These are phyloP conservation scores for Persicaria tinctoria DNA, from an alignment of 148 eudicot species.

Conservation along the genomic window DNA sequence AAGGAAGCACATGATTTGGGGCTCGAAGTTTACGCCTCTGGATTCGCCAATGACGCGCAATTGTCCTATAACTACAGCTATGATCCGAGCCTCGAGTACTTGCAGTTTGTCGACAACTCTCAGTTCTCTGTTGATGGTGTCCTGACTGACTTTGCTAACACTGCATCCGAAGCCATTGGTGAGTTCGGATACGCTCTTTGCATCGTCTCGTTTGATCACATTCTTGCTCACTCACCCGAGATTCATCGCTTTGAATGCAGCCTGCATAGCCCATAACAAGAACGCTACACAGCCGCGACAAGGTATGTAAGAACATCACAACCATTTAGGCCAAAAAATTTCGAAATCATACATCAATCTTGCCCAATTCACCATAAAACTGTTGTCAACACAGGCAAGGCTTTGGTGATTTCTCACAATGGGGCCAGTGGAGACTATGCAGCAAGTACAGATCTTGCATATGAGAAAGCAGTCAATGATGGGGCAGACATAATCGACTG, in stretches of 20 bases:
- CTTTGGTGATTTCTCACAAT: conserved; percentile 59
- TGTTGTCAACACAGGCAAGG: not conserved
- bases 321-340: not conserved
- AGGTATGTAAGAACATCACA: not conserved
- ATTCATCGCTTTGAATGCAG: conserved; percentile 24
- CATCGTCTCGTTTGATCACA: not conserved
- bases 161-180: conserved; percentile 85
- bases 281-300: conserved; percentile 30
- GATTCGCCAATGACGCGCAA: conserved; percentile 62
- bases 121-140: conserved; percentile 82
- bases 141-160: conserved; percentile 71
- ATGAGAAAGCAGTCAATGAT: conserved; percentile 71
- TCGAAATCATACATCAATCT: too few species aligned
- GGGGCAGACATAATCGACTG: conserved; percentile 94
- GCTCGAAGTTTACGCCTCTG: conserved; percentile 61
- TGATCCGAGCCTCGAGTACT: conserved; percentile 69
- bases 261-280: conserved; percentile 67
- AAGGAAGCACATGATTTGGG: conserved; percentile 72
- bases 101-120: conserved; percentile 63
- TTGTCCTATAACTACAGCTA: conserved; percentile 78
- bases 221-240: not conserved
- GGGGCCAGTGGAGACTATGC: conserved; percentile 88
- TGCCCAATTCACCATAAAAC: not conserved
- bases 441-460: conserved; percentile 81
- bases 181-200: conserved; percentile 9